phyloP scores from a whole-genome alignment of 2,329 filamentous ascomycete genomes.

The Fusarium subtropicale region DNA sequence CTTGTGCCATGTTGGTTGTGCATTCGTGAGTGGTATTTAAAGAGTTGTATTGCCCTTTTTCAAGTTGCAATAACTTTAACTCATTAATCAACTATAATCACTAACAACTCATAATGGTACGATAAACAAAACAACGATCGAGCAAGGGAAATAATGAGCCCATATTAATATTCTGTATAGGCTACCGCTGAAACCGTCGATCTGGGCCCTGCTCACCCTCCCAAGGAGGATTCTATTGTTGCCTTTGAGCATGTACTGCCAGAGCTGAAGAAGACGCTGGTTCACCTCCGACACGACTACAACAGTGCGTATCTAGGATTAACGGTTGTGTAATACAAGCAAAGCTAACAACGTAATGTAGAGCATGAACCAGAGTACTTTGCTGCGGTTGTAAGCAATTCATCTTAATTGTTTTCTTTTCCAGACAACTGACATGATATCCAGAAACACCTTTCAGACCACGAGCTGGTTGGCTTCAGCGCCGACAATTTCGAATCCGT shows the following conservation, averaged over 20 bases:
- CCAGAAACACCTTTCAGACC: constrained; percentile 62
- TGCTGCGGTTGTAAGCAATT: constrained; percentile 56
- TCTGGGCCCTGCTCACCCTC: constrained; percentile 60
- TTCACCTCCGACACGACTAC: constrained; percentile 61
- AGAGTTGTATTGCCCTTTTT: not conserved
- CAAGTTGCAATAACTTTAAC: not conserved
- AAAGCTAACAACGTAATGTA: constrained; percentile 37
- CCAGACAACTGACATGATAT: not conserved
- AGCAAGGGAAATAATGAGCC: not conserved
- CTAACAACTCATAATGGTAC: constrained; percentile 34
- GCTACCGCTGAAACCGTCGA: constrained; percentile 66
- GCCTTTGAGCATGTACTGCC: constrained; percentile 62
- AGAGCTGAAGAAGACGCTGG: constrained; percentile 64
- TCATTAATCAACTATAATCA: constrained; percentile 1
- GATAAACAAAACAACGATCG: not conserved
- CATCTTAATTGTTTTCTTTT: not conserved
- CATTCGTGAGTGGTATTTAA: constrained; percentile 18
- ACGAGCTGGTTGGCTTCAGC: constrained; percentile 87
- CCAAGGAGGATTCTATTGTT: constrained; percentile 62
- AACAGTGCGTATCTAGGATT: constrained; percentile 52
- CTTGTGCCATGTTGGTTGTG: constrained; percentile 17
- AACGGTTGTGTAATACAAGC: not conserved
- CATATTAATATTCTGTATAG: constrained; percentile 46
- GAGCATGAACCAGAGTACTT: constrained; percentile 69
- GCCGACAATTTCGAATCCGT: constrained; percentile 88